phyloP scores from a whole-genome alignment of 495 filamentous ascomycete genomes.

The Geopyxis carbonaria region DNA sequence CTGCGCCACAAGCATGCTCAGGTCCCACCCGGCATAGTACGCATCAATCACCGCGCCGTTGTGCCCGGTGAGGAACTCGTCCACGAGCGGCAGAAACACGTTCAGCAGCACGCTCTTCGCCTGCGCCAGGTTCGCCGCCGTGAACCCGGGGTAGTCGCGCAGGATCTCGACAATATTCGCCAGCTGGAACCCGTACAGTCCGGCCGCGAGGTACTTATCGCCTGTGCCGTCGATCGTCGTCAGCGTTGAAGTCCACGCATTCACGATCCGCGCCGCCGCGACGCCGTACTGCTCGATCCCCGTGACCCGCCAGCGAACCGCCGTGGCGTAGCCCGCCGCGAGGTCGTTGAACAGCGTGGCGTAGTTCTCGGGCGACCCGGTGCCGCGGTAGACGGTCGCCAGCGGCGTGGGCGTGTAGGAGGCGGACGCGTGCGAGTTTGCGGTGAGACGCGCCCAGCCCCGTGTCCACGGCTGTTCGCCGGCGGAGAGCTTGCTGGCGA shows the following conservation, averaged over 20 bases:
- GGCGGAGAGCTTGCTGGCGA: conserved; percentile 22
- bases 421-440: conserved; percentile 22
- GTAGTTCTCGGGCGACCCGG: conserved; percentile 28
- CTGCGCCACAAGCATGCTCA: conserved; percentile 30
- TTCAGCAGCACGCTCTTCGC: conserved; percentile 24
- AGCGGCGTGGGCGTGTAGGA: conserved; percentile 10
- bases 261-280: conserved; percentile 26
- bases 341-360: conserved; percentile 26
- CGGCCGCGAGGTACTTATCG: conserved; percentile 30
- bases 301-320: conserved; percentile 30
- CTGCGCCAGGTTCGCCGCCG: no score
- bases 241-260: conserved; percentile 29
- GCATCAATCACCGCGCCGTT: conserved; percentile 26
- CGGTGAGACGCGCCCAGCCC: conserved; percentile 25
- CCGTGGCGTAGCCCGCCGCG: conserved; percentile 28
- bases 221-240: conserved; percentile 25
- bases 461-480: conserved; percentile 27
- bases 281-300: conserved; percentile 26
- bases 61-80: conserved; percentile 26
- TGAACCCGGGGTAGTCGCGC: conserved; percentile 25
- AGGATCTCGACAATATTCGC: conserved; percentile 33
- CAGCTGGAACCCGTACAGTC: conserved; percentile 32
- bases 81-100: conserved; percentile 28
- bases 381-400: conserved; percentile 27
- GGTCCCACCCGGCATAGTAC: conserved; percentile 34